A percentile compares a stretch with the other conserved stretches of the same genome.
Conservation (phyloP, 192 early-diverging fungal species). For the Entomortierella chlamydospora region DNA sequence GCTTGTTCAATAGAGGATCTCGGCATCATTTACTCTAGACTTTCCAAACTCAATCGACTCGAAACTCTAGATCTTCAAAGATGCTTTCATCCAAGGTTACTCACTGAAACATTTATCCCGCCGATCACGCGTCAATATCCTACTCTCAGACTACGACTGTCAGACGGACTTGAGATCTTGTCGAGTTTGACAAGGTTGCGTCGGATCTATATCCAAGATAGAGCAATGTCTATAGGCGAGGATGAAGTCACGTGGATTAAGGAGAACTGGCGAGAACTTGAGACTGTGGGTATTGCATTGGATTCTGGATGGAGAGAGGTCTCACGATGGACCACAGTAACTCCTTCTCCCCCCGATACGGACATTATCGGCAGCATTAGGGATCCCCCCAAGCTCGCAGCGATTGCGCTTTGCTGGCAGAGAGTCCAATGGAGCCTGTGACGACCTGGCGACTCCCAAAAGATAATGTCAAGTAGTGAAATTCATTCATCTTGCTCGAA, state of each 20-base stretch:
- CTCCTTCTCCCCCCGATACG: too few species aligned
- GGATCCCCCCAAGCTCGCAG: too few species aligned
- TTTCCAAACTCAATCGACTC: neutral
- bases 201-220: neutral
- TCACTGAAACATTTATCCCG: neutral
- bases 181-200: neutral
- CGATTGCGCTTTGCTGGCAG: too few species aligned
- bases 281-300: neutral
- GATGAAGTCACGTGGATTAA: neutral
- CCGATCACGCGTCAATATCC: neutral
- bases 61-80: neutral
- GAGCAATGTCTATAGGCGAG: neutral
- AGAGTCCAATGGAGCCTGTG: too few species aligned
- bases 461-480: too few species aligned
- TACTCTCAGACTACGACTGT: neutral
- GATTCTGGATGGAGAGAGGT: too few species aligned
- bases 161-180: neutral
- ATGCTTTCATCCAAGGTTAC: neutral
- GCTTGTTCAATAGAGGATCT: neutral
- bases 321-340: too few species aligned
- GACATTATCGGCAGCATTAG: too few species aligned
- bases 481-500: too few species aligned
- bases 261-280: constrained; percentile 3
- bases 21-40: neutral
- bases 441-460: too few species aligned